phyloP scores from a whole-genome alignment of 805 yeast species.

The Monosporozyma solicola region DNA sequence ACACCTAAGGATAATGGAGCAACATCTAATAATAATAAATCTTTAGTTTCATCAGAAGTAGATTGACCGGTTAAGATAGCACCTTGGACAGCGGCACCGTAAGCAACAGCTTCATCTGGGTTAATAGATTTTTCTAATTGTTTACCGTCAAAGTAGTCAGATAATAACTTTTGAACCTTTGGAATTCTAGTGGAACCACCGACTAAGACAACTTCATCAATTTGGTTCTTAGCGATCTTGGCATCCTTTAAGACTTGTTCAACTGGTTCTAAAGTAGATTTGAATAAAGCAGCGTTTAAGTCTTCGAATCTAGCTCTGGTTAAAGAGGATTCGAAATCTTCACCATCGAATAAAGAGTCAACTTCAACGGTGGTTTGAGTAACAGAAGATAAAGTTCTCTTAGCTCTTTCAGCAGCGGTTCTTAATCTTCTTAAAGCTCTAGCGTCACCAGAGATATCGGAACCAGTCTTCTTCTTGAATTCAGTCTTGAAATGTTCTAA shows the following conservation, averaged over 20 bases:
- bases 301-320: conserved; percentile 98
- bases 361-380: conserved; percentile 93
- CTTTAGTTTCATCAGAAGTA: conserved; percentile 93
- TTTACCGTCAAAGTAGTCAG: conserved; percentile 95
- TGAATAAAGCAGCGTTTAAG: conserved; percentile 86
- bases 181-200: conserved; percentile 99
- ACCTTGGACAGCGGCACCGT: conserved; percentile 98
- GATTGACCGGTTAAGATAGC: conserved; percentile 94
- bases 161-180: conserved; percentile 88
- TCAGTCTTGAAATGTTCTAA: conserved; percentile 85
- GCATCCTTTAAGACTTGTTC: conserved; percentile 91
- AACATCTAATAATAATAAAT: conserved; percentile 87
- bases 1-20: conserved; percentile 99
- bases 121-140: conserved; percentile 94
- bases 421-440: conserved; percentile 95
- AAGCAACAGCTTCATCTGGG: conserved; percentile 99
- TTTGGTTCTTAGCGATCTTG: conserved; percentile 80
- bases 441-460: conserved; percentile 81
- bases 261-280: conserved; percentile 89
- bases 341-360: conserved; percentile 90
- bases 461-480: conserved; percentile 93
- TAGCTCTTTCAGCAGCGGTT: conserved; percentile 97
- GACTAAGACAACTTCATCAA: conserved; percentile 87
- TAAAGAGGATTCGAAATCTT: conserved; percentile 90
- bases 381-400: conserved; percentile 94